phyloP scores from a whole-genome alignment of 1,284 basidiomycete species.

The Leccinum fuscescens region DNA sequence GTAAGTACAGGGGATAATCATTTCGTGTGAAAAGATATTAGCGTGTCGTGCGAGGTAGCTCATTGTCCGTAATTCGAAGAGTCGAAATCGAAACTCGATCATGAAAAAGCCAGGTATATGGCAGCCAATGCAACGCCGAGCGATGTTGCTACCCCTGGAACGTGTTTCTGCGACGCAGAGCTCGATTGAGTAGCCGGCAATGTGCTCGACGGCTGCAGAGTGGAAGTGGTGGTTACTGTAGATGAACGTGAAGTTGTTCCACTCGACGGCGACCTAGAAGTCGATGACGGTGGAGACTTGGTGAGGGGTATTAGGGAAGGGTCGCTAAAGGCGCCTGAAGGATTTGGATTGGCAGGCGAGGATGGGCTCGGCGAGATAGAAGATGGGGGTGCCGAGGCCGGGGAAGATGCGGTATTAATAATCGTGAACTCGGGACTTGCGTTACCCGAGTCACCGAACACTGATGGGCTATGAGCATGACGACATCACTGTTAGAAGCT shows the following conservation, averaged over 20 bases:
- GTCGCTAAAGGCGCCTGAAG: background rate
- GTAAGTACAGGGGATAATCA: conserved; percentile 18
- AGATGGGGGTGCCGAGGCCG: conserved; percentile 13
- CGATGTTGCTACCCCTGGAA: conserved; percentile 11
- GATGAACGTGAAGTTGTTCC: conserved; percentile 5
- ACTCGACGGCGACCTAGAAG: background rate
- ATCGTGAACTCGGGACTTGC: conserved; percentile 46
- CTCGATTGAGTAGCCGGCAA: conserved; percentile 20
- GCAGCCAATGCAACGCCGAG: conserved; percentile 17
- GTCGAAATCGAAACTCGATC: conserved; percentile 8
- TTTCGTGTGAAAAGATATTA: conserved; percentile 14
- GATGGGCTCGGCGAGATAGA: conserved; percentile 5
- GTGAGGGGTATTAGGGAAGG: background rate
- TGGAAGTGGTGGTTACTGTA: conserved; percentile 6
- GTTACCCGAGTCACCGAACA: conserved; percentile 46
- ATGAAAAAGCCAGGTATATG: conserved; percentile 23
- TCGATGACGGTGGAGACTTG: background rate
- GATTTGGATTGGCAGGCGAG: background rate
- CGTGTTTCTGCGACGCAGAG: conserved; percentile 28
- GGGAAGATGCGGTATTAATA: conserved; percentile 24
- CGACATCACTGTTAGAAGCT: background rate
- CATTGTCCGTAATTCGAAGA: conserved; percentile 13
- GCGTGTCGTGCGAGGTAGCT: conserved; percentile 5
- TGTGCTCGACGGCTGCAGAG: conserved; percentile 1
- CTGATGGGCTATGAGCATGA: conserved; percentile 12